Evolutionary conservation across 1,284 basidiomycete species (phyloP), one percentile per base, ranked within the genome.

Genomic region (Leccinum pachyderme): DNA sequence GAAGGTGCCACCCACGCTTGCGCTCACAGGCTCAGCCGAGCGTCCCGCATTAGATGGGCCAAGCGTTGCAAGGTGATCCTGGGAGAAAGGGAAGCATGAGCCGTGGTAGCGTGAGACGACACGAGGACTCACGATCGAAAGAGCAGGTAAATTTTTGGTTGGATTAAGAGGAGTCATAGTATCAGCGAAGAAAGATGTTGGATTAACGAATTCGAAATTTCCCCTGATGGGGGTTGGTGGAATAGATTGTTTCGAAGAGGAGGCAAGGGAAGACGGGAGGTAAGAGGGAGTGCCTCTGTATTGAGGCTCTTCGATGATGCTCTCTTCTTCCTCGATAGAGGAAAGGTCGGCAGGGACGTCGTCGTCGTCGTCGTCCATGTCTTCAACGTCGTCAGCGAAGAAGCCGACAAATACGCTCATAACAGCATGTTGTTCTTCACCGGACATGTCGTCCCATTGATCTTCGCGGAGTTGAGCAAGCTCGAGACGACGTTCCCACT

Each of bases 401-500:
- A 59, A 78, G 71, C 62, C 75, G 68, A 54, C 77, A 75, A 58
- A 78, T 32, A 80, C 70, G 55, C 72, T 71, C 56, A 82, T 63
- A 24, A 73, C 63, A 12, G 58, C 63, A 24, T 69, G 70, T 39
- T 69, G 70, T 44, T 69, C 67, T 48, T 72, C 67, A 44, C 41
- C 57, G 2, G 68, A 56, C 65, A 72, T 72, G 49, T 68, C 63
- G 49, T 59, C 44, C 67, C 67, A 69, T 47, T 71, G 59, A 32
- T 72, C 60, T 57, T 71, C 70, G 5, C 52, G 58, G 4, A 69
- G 48, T n/a, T 68, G 68, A 0, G 66, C 65, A 48, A 66, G 59
- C 13, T 61, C 63, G 46, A 69, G 67, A 39, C 67, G 70, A 35
- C 56, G 64, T 18, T 71, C 68, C 70, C 67, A 69, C 64, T 69